These are phyloP conservation scores for Zymoseptoria tritici DNA, from an alignment of 2,329 filamentous ascomycete genomes.

Conservation along the genomic window DNA sequence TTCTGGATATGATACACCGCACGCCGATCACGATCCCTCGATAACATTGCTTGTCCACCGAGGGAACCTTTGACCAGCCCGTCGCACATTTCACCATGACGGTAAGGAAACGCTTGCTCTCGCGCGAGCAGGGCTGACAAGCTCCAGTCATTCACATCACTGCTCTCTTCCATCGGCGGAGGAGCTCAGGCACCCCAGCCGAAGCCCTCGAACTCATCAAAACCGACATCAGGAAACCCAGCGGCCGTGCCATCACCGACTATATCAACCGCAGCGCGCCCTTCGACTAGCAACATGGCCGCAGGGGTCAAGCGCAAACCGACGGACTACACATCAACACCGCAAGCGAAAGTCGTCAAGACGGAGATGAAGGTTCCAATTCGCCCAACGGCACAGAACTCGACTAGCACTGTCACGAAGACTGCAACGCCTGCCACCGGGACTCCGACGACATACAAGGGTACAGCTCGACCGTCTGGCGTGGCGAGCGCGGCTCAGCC, in stretches of 20 bases:
- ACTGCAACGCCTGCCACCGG: constrained; percentile 15
- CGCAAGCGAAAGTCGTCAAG: constrained; percentile 27
- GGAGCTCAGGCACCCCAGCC: constrained; percentile 16
- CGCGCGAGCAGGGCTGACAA: constrained; percentile 10
- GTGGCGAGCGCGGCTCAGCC: constrained; percentile 2
- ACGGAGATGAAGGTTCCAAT: constrained; percentile 26
- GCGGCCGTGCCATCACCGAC: constrained; percentile 9
- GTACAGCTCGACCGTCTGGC: constrained; percentile 9
- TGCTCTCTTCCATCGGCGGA: constrained; percentile 25
- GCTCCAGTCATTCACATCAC: constrained; percentile 25
- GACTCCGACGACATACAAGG: constrained; percentile 7
- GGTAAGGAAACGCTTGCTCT: constrained; percentile 1
- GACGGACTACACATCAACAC: constrained; percentile 30
- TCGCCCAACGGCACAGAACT: constrained; percentile 9
- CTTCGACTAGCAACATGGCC: constrained; percentile 20
- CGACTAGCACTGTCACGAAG: constrained; percentile 10
- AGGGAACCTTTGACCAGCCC: not conserved
- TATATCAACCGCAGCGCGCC: constrained; percentile 13
- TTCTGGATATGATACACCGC: not conserved
- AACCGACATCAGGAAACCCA: constrained; percentile 9
- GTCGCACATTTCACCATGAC: not conserved
- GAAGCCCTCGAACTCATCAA: constrained; percentile 11
- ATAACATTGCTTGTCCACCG: not conserved
- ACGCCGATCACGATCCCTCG: not conserved
- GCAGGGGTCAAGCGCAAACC: constrained; percentile 30